Evolutionary conservation across 345 rosid genomes (phyloP).

Genomic region (Citrus medica): DNA sequence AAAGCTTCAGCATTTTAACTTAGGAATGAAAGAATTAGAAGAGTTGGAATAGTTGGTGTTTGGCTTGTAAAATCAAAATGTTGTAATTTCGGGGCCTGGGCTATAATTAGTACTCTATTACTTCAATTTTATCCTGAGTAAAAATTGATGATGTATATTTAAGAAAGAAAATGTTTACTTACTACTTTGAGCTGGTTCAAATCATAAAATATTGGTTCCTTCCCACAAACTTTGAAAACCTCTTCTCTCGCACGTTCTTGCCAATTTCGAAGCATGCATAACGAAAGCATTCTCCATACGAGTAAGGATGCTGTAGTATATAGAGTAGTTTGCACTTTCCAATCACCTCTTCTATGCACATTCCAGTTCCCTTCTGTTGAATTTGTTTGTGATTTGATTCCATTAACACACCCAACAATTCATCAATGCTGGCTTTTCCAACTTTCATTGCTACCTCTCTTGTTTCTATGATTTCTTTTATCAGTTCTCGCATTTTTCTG

Average conservation of each 20-base stretch:
- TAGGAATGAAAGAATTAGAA: no score
- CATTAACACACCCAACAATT: conserved; percentile 40
- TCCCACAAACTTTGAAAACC: conserved; percentile 30
- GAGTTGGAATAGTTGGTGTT: no score
- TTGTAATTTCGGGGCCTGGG: no score
- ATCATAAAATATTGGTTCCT: conserved; percentile 36
- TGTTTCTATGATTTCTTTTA: conserved; percentile 32
- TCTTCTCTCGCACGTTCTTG: conserved; percentile 55
- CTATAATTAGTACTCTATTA: no score
- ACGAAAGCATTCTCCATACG: conserved; percentile 46
- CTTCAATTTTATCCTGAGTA: no score
- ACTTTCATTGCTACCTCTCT: conserved; percentile 34
- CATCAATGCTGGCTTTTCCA: conserved; percentile 25
- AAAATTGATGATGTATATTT: no score
- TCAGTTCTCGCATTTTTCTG: conserved; percentile 22
- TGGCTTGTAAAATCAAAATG: no score
- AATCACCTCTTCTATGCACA: conserved; percentile 39
- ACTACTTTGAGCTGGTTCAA: conserved; percentile 30
- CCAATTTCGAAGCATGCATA: conserved; percentile 55
- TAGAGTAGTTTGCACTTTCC: conserved; percentile 69
- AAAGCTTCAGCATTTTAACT: no score
- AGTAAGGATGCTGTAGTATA: conserved; percentile 44
- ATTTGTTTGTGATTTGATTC: conserved; percentile 35
- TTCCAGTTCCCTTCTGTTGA: conserved; percentile 21
- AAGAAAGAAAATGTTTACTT: background rate